A percentile compares a stretch with the other conserved stretches of the same genome.
phyloP scores from a whole-genome alignment of 2,329 filamentous ascomycete genomes.

The Diaporthe australafricana region DNA sequence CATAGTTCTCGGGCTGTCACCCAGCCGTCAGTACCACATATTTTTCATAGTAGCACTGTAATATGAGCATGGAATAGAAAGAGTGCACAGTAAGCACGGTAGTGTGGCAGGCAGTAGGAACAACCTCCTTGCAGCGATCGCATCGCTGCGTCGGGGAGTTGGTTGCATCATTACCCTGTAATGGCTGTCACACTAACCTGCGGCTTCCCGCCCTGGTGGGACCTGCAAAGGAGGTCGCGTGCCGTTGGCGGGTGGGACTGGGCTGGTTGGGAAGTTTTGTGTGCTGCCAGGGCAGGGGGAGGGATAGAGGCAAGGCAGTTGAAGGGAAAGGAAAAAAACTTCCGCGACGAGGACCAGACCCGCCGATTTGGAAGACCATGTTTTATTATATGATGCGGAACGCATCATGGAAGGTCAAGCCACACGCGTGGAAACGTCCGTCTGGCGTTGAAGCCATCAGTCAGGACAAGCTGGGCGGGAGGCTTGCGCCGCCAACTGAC shows the following conservation, averaged over 20 bases:
- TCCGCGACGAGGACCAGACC: neutral
- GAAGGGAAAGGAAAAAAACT: neutral
- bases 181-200: constrained; percentile 31
- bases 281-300: neutral
- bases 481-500: constrained; percentile 1
- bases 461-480: neutral
- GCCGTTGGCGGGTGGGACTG: constrained; percentile 19
- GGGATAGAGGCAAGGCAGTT: neutral
- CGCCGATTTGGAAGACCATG: neutral
- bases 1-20: neutral
- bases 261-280: neutral
- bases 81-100: neutral
- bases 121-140: constrained; percentile 10
- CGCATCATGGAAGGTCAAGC: constrained; percentile 17
- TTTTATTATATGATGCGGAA: neutral
- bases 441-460: neutral
- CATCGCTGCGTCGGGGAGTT: constrained; percentile 15
- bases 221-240: constrained; percentile 25
- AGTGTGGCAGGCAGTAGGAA: neutral
- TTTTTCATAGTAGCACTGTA: neutral
- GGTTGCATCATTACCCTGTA: constrained; percentile 33
- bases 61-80: neutral
- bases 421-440: neutral
- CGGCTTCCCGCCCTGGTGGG: constrained; percentile 25
- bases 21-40: neutral